Conservation (phyloP, 2,329 filamentous ascomycete species). For the Chlorencoelia australis region DNA sequence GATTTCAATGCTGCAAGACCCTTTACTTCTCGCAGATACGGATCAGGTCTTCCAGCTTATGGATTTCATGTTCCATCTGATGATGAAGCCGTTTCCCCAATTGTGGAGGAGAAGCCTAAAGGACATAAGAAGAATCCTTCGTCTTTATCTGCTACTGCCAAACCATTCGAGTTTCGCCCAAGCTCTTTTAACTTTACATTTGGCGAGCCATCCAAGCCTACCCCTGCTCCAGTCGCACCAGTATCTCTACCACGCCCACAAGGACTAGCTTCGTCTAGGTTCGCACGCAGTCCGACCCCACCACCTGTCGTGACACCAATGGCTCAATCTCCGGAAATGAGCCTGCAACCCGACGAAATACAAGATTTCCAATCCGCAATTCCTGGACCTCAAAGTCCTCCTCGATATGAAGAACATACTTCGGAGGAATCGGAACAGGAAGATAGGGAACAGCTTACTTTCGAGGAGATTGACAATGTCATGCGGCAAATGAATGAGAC, state of each 20-base stretch:
- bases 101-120: slow-evolving; percentile 14
- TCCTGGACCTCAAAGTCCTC: slow-evolving; percentile 16
- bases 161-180: slow-evolving; percentile 45
- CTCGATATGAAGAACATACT: slow-evolving; percentile 7
- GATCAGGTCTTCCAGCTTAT: slow-evolving; percentile 21
- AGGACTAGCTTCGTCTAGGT: slow-evolving; percentile 22
- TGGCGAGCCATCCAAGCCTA: slow-evolving; percentile 9
- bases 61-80: slow-evolving; percentile 18
- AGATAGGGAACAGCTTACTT: slow-evolving; percentile 33
- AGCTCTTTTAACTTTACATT: slow-evolving; percentile 22
- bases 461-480: slow-evolving; percentile 83
- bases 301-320: slow-evolving; percentile 9
- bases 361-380: slow-evolving; percentile 20
- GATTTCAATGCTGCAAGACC: slow-evolving; percentile 28
- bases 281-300: slow-evolving; percentile 22
- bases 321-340: slow-evolving; percentile 3
- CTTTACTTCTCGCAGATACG: slow-evolving; percentile 20
- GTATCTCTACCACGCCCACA: slow-evolving; percentile 1
- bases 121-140: slow-evolving; percentile 35
- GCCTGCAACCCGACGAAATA: slow-evolving; percentile 17
- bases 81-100: slow-evolving; percentile 3
- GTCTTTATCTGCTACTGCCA: slow-evolving; percentile 61
- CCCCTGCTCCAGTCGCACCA: slow-evolving; percentile 3
- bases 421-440: slow-evolving; percentile 8
- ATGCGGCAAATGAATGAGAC: slow-evolving; percentile 78